These are phyloP conservation scores for Ganoderma sinense DNA, from an alignment of 1,284 basidiomycete species.

Conservation along the genomic window DNA sequence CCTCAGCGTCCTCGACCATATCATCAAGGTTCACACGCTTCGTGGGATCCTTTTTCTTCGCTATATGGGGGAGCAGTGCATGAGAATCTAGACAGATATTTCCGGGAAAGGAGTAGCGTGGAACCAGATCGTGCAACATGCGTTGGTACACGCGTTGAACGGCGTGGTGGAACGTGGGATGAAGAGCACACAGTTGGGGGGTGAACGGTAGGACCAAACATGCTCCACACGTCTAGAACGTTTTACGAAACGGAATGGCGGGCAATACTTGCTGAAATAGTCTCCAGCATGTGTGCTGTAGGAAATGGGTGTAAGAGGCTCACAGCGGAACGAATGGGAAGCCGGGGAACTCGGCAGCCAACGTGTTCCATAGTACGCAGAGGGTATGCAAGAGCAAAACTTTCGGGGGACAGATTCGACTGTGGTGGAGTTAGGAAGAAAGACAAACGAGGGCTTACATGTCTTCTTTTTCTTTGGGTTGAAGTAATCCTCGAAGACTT, in stretches of 20 bases:
- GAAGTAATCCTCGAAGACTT: slow-evolving; percentile 79
- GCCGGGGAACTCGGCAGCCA: background rate
- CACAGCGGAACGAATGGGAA: background rate
- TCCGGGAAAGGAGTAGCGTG: background rate
- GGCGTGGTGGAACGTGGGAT: background rate
- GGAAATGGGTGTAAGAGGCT: background rate
- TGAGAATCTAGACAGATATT: background rate
- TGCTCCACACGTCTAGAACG: background rate
- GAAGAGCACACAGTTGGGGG: background rate
- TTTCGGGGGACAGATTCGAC: background rate
- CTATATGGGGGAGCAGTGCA: slow-evolving; percentile 31
- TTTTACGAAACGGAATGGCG: background rate
- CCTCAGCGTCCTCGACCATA: slow-evolving; percentile 68
- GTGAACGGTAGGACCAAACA: too few relatives aligned
- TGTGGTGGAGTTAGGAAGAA: background rate
- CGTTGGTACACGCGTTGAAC: background rate
- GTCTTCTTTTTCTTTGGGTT: slow-evolving; percentile 71
- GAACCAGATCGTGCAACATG: background rate
- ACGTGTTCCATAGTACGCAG: background rate
- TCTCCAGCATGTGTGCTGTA: background rate
- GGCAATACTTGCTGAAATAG: background rate
- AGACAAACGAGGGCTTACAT: slow-evolving; percentile 41
- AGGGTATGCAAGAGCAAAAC: background rate
- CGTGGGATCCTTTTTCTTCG: slow-evolving; percentile 45
- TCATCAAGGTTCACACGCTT: slow-evolving; percentile 69